A percentile compares a stretch with the other conserved stretches of the same genome.
Evolutionary conservation across 768 basidiomycete genomes (phyloP).

Genomic region (Termitomyces titanicus): DNA sequence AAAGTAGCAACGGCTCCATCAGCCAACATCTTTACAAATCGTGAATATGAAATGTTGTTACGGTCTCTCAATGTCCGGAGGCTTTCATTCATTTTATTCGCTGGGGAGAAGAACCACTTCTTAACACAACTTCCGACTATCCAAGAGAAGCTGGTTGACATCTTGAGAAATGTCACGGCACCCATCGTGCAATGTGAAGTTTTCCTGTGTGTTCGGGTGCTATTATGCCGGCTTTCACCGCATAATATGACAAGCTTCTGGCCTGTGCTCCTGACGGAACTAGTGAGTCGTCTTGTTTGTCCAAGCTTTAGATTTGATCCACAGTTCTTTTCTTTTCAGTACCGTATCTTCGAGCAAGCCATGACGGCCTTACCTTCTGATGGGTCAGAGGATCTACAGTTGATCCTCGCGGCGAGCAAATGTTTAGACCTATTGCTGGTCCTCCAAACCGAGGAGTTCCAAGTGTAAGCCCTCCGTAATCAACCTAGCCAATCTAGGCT

Average conservation of each 20-base stretch:
- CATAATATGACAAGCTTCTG: constrained; percentile 95
- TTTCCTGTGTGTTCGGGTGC: constrained; percentile 87
- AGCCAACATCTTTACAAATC: constrained; percentile 93
- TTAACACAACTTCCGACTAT: constrained; percentile 86
- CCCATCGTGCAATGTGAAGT: constrained; percentile 92
- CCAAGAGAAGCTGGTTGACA: constrained; percentile 96
- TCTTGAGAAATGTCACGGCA: constrained; percentile 73
- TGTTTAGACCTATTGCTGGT: constrained; percentile 90
- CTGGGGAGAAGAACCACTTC: constrained; percentile 90
- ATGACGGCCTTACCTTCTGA: constrained; percentile 70
- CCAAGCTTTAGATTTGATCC: not conserved
- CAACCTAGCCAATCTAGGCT: not conserved
- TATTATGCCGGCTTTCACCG: constrained; percentile 85
- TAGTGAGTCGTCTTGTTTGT: constrained; percentile 46
- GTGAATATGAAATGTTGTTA: constrained; percentile 89
- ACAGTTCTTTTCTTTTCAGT: constrained; percentile 37
- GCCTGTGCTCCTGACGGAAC: constrained; percentile 92
- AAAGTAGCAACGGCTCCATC: constrained; percentile 83
- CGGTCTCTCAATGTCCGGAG: constrained; percentile 85
- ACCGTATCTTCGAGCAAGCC: constrained; percentile 85
- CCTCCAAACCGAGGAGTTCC: constrained; percentile 95
- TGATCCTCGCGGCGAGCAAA: constrained; percentile 89
- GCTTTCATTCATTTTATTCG: constrained; percentile 80
- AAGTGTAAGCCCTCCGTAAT: constrained; percentile 58
- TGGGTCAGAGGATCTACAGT: constrained; percentile 78